Evolutionary conservation across 208 protist species (phyloP).

Genomic region (Acanthamoeba healyi): DNA sequence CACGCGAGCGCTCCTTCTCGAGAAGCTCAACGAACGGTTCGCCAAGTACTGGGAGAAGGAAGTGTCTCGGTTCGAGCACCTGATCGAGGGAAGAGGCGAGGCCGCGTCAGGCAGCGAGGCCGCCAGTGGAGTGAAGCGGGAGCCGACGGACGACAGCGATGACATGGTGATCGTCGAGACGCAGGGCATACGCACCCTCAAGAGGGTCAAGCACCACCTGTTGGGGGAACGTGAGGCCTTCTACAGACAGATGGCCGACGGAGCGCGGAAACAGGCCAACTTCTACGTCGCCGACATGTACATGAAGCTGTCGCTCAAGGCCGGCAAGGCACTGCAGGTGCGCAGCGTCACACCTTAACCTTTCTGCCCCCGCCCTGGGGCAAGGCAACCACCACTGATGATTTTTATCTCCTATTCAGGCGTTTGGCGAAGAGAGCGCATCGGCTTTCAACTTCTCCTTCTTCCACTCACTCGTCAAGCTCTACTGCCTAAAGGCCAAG

Average conservation of each 20-base stretch:
- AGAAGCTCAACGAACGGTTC: slow-evolving; percentile 86
- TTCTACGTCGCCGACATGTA: slow-evolving; percentile 85
- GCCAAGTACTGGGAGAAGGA: slow-evolving; percentile 52
- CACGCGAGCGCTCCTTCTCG: slow-evolving; percentile 80
- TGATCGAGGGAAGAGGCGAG: slow-evolving; percentile 43
- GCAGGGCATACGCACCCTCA: slow-evolving; percentile 33
- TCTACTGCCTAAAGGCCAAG: slow-evolving; percentile 86
- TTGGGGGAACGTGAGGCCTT: slow-evolving; percentile 79
- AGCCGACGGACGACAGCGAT: neutral
- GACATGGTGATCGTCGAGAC: slow-evolving; percentile 66
- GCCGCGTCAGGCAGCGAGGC: neutral
- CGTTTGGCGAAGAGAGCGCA: slow-evolving; percentile 28
- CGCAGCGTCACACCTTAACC: neutral
- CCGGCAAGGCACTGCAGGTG: slow-evolving; percentile 76
- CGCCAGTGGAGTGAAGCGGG: neutral
- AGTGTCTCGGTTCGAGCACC: slow-evolving; percentile 9
- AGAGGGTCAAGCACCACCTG: slow-evolving; percentile 78
- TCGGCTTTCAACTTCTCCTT: slow-evolving; percentile 82
- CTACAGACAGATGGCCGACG: slow-evolving; percentile 84
- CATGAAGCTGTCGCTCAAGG: slow-evolving; percentile 86
- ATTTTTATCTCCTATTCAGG: too few species aligned
- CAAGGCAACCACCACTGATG: too few species aligned
- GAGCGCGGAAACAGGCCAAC: slow-evolving; percentile 86
- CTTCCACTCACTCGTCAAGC: slow-evolving; percentile 86
- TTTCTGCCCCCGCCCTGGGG: too few species aligned